Conservation (phyloP, 768 basidiomycete genomes). For the Serendipita vermifera region DNA sequence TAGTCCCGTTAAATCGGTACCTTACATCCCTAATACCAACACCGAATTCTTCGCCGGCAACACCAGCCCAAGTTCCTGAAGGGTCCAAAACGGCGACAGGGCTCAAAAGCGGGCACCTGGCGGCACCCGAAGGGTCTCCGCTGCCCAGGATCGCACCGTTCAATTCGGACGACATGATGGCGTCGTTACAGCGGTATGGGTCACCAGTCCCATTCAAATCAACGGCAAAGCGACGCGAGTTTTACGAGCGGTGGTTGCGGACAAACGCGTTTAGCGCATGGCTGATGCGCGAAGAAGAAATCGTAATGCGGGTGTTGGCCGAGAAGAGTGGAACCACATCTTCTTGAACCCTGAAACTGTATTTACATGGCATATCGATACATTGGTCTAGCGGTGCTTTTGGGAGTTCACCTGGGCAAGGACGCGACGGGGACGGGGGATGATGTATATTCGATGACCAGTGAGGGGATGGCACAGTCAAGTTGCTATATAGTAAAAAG, state of each 20-base stretch:
- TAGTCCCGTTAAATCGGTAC: slow-evolving; percentile 85
- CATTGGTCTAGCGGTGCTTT: too few species aligned
- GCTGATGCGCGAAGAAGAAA: slow-evolving; percentile 63
- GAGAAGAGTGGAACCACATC: background rate
- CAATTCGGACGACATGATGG: slow-evolving; percentile 52
- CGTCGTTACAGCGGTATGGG: slow-evolving; percentile 57
- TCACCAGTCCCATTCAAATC: slow-evolving; percentile 64
- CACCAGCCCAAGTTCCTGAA: slow-evolving; percentile 27
- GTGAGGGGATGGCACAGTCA: too few species aligned
- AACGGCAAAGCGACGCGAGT: slow-evolving; percentile 47
- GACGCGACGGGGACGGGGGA: too few species aligned
- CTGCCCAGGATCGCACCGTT: slow-evolving; percentile 55
- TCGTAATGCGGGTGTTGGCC: background rate
- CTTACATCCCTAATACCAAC: slow-evolving; percentile 76
- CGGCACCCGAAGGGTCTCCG: too few species aligned
- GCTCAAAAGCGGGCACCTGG: background rate
- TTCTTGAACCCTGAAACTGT: too few species aligned
- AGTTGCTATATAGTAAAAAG: too few species aligned
- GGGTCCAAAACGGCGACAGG: slow-evolving; percentile 16
- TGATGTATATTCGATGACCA: too few species aligned
- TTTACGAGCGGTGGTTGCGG: slow-evolving; percentile 66
- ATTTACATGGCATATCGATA: too few species aligned
- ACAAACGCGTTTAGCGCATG: slow-evolving; percentile 68
- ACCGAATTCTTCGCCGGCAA: slow-evolving; percentile 34
- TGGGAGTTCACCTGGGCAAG: too few species aligned